Base-by-base conservation (phyloP, 805 yeast species). In the Candida krabiensis region DNA sequence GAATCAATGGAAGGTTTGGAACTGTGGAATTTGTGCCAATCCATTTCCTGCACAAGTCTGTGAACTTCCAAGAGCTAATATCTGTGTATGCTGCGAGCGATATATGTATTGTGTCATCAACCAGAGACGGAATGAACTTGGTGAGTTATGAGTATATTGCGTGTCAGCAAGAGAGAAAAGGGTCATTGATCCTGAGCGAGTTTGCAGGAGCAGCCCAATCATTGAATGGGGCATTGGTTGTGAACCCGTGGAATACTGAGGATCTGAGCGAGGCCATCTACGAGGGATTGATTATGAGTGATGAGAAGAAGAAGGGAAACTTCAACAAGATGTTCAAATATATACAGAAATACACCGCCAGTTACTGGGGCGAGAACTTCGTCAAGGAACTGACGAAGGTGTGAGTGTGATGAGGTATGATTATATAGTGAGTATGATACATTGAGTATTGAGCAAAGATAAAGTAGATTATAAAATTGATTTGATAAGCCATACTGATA, bases 151-250 rank as follows among this genome's bases (percentile, higher is more conserved):
- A 93, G 66, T 93, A 93, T 63, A 88, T 93, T 53, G 97, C 98
- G 1, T 91, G 98, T 58, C 99, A 93, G 64, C 49, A 59, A 35
- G 81, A 82, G 32, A 80, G 80, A 44, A 81, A 88, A 46, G 99
- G 99, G 7, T 80, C 89, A 3, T 71, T 93, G 50, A 86, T 93
- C 33, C 63, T 93, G 46, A 83, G 95, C 28, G 99, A 93, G 66
- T 93, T 93, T 66, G 93, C 99, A 0, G 99, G 99, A 33, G 99
- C 99, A n/a, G 98, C 99, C 1, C 99, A 93, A 66, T 85, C 95
- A 1, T 70, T 93, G 47, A 91, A 93, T 57, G 99, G 99, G 17
- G 89, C 96, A 1, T 61, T 91, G 11, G 79, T 93, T 42, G 96
- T 93, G 15, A 93, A 93, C 57, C 99, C 99, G 3, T 93, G 99